These are phyloP conservation scores for Ceratocystis eucalypticola DNA, from an alignment of 2,329 filamentous ascomycete species.

Conservation along the genomic window DNA sequence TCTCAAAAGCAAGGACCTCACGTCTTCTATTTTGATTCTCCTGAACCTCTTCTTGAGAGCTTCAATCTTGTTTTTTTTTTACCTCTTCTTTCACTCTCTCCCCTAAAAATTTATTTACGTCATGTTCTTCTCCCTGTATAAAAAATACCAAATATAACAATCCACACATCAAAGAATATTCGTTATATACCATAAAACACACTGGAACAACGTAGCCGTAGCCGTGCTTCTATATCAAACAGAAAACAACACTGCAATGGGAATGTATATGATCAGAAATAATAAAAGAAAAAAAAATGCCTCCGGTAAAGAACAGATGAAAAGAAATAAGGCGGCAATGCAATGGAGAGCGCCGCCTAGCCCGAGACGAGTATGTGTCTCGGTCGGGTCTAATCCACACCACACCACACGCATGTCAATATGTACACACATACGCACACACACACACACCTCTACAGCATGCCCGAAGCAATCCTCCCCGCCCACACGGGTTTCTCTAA, in stretches of 20 bases:
- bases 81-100: background rate
- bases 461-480: too few species aligned
- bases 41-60: background rate
- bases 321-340: too few species aligned
- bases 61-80: background rate
- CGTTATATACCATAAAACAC: background rate
- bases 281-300: constrained; percentile 12
- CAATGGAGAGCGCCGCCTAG: too few species aligned
- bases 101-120: background rate
- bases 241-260: constrained; percentile 1
- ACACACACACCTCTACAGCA: background rate
- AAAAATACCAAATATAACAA: background rate
- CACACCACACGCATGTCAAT: background rate
- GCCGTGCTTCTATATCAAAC: background rate
- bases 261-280: constrained; percentile 14
- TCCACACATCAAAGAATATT: background rate
- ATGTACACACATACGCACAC: constrained; percentile 21
- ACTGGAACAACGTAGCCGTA: background rate
- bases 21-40: background rate
- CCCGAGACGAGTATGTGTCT: constrained; percentile 4
- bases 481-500: too few species aligned
- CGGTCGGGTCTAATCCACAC: background rate
- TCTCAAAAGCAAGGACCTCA: background rate
- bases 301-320: background rate
- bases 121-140: background rate